A percentile compares a stretch with the other conserved stretches of the same genome.
phyloP scores from a whole-genome alignment of 2,329 filamentous ascomycete genomes.

The Aspergillus latus region DNA sequence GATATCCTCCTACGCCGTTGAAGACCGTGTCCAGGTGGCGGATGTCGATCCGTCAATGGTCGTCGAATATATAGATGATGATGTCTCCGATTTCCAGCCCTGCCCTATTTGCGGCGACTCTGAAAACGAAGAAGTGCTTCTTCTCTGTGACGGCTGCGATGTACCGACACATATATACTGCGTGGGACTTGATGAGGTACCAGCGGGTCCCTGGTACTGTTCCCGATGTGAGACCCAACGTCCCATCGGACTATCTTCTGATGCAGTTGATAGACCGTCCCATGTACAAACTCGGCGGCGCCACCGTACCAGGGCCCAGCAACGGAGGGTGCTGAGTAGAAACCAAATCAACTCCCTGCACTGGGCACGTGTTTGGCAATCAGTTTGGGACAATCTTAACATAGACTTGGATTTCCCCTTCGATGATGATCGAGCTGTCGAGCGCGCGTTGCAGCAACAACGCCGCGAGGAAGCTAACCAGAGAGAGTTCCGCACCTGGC shows the following conservation, averaged over 20 bases:
- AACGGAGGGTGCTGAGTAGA: conserved; percentile 41
- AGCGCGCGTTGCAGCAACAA: conserved; percentile 57
- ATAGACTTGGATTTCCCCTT: conserved; percentile 85
- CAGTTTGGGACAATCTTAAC: conserved; percentile 75
- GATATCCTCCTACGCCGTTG: conserved; percentile 57
- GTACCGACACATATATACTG: conserved; percentile 89
- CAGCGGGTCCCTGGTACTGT: conserved; percentile 84
- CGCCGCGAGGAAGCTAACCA: conserved; percentile 52
- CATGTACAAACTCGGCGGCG: conserved; percentile 47
- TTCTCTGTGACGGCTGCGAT: conserved; percentile 91
- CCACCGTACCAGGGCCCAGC: conserved; percentile 49
- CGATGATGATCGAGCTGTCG: conserved; percentile 64
- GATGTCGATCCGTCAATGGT: conserved; percentile 73
- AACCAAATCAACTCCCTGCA: conserved; percentile 51
- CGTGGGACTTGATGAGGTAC: conserved; percentile 75
- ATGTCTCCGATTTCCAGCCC: conserved; percentile 61
- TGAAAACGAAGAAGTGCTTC: conserved; percentile 78
- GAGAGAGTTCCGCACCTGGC: conserved; percentile 69
- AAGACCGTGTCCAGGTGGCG: conserved; percentile 67
- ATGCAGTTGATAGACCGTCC: conserved; percentile 32
- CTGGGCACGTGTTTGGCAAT: conserved; percentile 83
- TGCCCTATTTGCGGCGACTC: conserved; percentile 82
- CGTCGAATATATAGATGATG: conserved; percentile 69
- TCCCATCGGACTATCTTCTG: conserved; percentile 39
- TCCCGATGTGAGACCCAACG: conserved; percentile 67